These are phyloP conservation scores for Botrytis medusae DNA, from an alignment of 2,329 filamentous ascomycete genomes.

Conservation along the genomic window DNA sequence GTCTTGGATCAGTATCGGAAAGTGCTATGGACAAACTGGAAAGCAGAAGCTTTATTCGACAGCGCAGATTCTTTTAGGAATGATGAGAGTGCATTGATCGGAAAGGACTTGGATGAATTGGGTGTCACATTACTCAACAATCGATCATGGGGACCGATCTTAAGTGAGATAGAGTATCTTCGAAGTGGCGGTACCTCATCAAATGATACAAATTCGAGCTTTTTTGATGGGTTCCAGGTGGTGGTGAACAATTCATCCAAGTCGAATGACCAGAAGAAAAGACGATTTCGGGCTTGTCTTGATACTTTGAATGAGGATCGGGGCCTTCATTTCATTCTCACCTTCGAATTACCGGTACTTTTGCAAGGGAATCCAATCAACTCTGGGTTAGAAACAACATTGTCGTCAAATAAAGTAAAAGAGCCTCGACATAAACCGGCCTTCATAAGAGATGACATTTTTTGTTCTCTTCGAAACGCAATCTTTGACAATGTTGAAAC, in stretches of 20 bases:
- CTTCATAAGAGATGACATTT: neutral
- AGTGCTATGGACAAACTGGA: constrained; percentile 27
- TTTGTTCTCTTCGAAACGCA: constrained; percentile 26
- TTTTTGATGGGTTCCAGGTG: constrained; percentile 21
- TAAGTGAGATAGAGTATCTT: constrained; percentile 23
- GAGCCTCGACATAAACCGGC: neutral
- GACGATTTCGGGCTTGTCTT: constrained; percentile 24
- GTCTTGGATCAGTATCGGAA: constrained; percentile 27
- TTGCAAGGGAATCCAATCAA: neutral
- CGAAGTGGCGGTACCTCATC: neutral
- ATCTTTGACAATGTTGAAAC: constrained; percentile 30
- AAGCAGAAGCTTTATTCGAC: constrained; percentile 24
- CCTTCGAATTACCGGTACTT: constrained; percentile 22
- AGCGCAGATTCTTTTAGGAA: constrained; percentile 20
- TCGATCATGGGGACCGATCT: constrained; percentile 24
- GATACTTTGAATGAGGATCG: constrained; percentile 22
- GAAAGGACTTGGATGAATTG: constrained; percentile 21
- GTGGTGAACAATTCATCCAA: constrained; percentile 16
- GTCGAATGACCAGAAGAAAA: constrained; percentile 10
- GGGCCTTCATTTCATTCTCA: constrained; percentile 25
- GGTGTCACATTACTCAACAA: constrained; percentile 27
- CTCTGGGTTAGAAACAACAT: neutral
- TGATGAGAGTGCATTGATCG: constrained; percentile 15
- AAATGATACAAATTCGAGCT: neutral
- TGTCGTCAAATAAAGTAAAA: neutral